A percentile compares a stretch with the other conserved stretches of the same genome.
These are phyloP conservation scores for Lactarius evosmus DNA, from an alignment of 768 basidiomycete species.

Conservation along the genomic window DNA sequence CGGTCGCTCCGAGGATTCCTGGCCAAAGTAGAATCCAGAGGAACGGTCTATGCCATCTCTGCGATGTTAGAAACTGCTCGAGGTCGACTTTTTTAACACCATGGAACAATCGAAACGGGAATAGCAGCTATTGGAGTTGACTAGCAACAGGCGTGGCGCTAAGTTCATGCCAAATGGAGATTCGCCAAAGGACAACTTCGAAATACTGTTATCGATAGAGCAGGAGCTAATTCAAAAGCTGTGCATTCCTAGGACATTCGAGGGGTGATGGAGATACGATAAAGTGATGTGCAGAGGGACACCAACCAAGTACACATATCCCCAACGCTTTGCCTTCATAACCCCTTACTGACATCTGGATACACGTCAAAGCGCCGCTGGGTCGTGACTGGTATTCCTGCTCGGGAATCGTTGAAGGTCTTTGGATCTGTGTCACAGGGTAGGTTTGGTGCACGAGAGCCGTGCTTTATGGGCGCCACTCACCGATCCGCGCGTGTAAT, in stretches of 20 bases:
- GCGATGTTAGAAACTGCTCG: neutral
- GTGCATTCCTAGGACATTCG: neutral
- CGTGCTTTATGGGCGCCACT: constrained; percentile 32
- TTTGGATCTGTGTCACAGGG: constrained; percentile 54
- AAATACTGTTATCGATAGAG: neutral
- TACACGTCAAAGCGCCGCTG: constrained; percentile 95
- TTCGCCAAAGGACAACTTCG: neutral
- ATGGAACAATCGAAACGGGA: neutral
- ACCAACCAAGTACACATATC: constrained; percentile 4
- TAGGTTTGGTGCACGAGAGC: constrained; percentile 11
- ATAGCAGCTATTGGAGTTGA: neutral
- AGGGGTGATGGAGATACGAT: neutral
- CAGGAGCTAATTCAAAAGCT: neutral
- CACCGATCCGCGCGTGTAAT: constrained; percentile 77
- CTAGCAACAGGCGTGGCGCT: neutral
- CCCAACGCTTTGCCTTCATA: constrained; percentile 18
- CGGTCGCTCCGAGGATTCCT: neutral
- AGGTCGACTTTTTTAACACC: neutral
- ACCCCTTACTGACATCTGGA: constrained; percentile 54
- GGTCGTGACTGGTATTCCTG: constrained; percentile 85
- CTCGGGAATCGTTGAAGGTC: constrained; percentile 60
- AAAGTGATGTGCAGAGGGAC: neutral
- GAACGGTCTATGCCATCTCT: neutral
- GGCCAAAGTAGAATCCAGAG: neutral
- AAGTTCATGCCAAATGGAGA: neutral